Percentiles rank a stretch among this genome's conserved stretches.
phyloP scores from a whole-genome alignment of 345 rosid species.

The Lepidium didymum region DNA sequence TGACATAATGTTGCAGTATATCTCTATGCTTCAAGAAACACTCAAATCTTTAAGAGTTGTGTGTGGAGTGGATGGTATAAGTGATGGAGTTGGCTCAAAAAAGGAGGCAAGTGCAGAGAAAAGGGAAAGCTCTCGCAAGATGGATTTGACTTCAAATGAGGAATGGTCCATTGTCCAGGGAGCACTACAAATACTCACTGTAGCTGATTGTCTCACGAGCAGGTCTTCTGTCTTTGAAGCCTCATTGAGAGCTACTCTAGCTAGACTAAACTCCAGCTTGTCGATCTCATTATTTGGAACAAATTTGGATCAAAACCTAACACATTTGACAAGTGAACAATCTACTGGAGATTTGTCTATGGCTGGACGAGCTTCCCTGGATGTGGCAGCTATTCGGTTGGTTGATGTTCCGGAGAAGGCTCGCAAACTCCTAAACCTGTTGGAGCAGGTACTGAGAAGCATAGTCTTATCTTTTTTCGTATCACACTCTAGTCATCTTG shows the following conservation, averaged over 20 bases:
- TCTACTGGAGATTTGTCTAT: slow-evolving; percentile 41
- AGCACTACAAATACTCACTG: slow-evolving; percentile 88
- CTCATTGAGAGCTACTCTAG: slow-evolving; percentile 84
- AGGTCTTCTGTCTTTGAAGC: slow-evolving; percentile 95
- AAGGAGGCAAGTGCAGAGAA: slow-evolving; percentile 50
- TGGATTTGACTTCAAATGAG: slow-evolving; percentile 66
- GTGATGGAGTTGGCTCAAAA: slow-evolving; percentile 46
- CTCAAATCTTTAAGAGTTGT: slow-evolving; percentile 90
- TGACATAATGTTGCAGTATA: slow-evolving; percentile 84
- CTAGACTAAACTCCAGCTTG: slow-evolving; percentile 82
- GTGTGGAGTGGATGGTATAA: slow-evolving; percentile 69
- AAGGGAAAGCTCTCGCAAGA: slow-evolving; percentile 54
- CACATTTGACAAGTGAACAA: slow-evolving; percentile 40
- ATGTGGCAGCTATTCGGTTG: slow-evolving; percentile 80
- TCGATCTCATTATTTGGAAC: slow-evolving; percentile 69
- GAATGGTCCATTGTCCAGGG: slow-evolving; percentile 99
- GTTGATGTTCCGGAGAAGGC: slow-evolving; percentile 84
- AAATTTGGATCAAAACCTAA: slow-evolving; percentile 61
- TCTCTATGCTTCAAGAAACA: slow-evolving; percentile 83
- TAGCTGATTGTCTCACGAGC: slow-evolving; percentile 92
- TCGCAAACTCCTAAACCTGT: slow-evolving; percentile 69
- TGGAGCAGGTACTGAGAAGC: slow-evolving; percentile 63
- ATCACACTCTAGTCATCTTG: neutral
- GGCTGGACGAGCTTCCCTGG: slow-evolving; percentile 84
- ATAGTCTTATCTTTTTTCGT: neutral